A percentile compares a stretch with the other conserved stretches of the same genome.
phyloP scores from a whole-genome alignment of 2,329 filamentous ascomycete genomes.

The Venturia nashicola region DNA sequence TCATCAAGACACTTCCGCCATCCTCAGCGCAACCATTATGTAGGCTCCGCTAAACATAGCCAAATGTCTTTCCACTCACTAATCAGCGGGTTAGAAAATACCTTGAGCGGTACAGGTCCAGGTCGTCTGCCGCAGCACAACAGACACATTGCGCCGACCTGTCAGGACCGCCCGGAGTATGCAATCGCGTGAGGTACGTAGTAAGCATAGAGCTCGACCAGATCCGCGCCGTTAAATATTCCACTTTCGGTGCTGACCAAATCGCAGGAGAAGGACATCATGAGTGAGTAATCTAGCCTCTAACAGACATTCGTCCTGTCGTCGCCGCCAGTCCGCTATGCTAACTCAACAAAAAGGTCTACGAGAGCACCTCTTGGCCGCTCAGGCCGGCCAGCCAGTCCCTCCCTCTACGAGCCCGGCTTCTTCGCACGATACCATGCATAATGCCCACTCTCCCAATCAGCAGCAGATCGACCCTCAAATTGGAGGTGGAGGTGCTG shows the following conservation, averaged over 20 bases:
- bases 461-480: constrained; percentile 46
- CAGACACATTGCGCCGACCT: not conserved
- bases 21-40: not conserved
- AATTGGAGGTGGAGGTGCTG: constrained; percentile 32
- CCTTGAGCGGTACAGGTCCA: not conserved
- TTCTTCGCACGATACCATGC: constrained; percentile 21
- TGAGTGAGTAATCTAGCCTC: not conserved
- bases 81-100: not conserved
- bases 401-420: constrained; percentile 20
- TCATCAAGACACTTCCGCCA: not conserved
- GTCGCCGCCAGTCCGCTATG: constrained; percentile 8
- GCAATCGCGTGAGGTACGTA: constrained; percentile 3
- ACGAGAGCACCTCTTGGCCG: constrained; percentile 50
- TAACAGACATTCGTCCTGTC: not conserved
- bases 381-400: constrained; percentile 32
- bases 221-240: not conserved
- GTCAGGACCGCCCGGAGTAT: not conserved
- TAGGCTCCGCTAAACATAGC: not conserved
- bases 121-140: not conserved
- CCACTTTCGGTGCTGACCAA: not conserved
- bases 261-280: not conserved
- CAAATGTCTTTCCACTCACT: not conserved
- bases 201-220: not conserved
- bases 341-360: constrained; percentile 33
- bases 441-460: constrained; percentile 27